Evolutionary conservation across 148 eudicot species (phyloP).

Genomic region (Fagopyrum esculentum): DNA sequence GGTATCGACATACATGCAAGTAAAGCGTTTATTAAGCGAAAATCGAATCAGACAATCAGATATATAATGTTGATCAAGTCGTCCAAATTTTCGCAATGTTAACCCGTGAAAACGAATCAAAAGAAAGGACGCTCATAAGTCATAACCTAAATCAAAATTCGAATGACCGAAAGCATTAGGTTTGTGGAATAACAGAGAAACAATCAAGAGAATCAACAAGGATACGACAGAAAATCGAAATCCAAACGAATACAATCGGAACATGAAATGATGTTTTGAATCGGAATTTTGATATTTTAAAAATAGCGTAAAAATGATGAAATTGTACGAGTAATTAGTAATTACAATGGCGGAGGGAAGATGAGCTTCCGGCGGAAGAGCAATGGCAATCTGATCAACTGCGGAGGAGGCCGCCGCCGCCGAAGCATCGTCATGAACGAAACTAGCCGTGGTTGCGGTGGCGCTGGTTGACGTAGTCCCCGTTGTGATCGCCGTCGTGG

Average conservation of each 20-base stretch:
- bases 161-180: neutral
- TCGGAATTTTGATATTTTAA: neutral
- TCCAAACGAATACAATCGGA: neutral
- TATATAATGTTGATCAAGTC: neutral
- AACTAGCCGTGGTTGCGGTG: slow-evolving; percentile 10
- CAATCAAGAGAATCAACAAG: neutral
- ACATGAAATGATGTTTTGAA: neutral
- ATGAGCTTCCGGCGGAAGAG: slow-evolving; percentile 5
- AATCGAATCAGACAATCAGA: neutral
- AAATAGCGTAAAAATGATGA: neutral
- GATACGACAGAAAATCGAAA: neutral
- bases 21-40: neutral
- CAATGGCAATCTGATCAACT: slow-evolving; percentile 6
- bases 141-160: neutral
- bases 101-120: neutral
- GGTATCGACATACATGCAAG: neutral
- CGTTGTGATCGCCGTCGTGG: neutral
- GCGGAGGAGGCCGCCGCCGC: neutral
- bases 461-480: neutral
- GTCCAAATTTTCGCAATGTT: neutral
- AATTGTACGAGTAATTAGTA: neutral
- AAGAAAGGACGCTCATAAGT: neutral
- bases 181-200: neutral
- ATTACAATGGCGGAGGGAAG: slow-evolving; percentile 11
- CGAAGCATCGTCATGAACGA: neutral